Evolutionary conservation across 495 filamentous ascomycete genomes (phyloP), one percentile per base, ranked within the genome.

Genomic region (Penicillium waksmanii): DNA sequence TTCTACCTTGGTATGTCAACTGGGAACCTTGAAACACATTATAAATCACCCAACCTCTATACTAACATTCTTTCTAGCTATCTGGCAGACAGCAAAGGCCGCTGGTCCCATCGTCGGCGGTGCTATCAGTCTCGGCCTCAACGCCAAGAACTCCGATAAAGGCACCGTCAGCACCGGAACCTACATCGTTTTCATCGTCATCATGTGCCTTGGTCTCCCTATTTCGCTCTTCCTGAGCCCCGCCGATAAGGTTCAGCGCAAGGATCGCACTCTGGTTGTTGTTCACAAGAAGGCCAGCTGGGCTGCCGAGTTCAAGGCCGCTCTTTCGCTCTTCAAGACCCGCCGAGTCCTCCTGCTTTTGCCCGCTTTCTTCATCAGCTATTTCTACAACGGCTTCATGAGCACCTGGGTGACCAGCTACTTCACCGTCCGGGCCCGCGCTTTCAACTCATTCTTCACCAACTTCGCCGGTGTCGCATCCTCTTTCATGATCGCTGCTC

Each of bases 311-410:
- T 71, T 73, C 70, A 68, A 68, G 48, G 68, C 70, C 8, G 70
- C 61, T 3, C 8, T 73, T 11, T 65, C 59, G 3, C 35, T 73
- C 53, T 55, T 73, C 43, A 55, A 59, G 40, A 70, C 64, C 7
- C 66, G 68, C 27, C 70, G 70, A 2, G 64, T 73, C 6, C 58
- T 71, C 12, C 53, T 73, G 4, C 63, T 73, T 0, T 58, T 73
- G 3, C 70, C 70, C 1, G 54, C 70, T 3, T 73, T 73, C 57
- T 73, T 73, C 66, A 73, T 73, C 64, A 73, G 70, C 50, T 73
- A 73, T 54, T 73, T 73, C 65, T 73, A 73, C 61, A 73, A 73
- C 57, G 70, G 64, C 48, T 73, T 73, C 63, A 36, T 63, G 19
- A 69, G 66, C 61, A 73, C 70, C 8, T 73, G 66, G 66, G 53